These are phyloP conservation scores for Ogataea angusta DNA, from an alignment of 805 yeast species.

Conservation along the genomic window DNA sequence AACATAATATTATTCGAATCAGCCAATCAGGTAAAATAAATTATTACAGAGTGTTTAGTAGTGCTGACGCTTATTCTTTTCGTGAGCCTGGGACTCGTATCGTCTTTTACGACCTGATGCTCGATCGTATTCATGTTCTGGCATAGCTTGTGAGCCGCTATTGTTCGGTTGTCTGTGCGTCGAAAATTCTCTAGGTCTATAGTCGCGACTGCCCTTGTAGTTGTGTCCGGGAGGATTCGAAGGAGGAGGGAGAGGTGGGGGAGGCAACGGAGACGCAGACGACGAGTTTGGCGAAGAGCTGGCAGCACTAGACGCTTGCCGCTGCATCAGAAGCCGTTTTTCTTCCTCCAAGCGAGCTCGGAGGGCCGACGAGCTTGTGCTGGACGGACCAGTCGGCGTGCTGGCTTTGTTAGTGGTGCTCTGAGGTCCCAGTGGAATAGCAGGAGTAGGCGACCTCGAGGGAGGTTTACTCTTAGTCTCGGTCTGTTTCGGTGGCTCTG, in stretches of 20 bases:
- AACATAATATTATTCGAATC: not conserved
- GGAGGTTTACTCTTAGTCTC: not conserved
- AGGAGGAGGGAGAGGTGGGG: conserved; percentile 19
- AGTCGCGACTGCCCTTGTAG: conserved; percentile 10
- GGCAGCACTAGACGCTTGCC: conserved; percentile 6
- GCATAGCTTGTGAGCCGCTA: conserved; percentile 3
- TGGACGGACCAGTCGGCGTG: not conserved
- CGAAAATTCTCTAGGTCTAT: conserved; percentile 6
- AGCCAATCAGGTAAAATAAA: conserved; percentile 6
- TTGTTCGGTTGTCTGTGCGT: conserved; percentile 6
- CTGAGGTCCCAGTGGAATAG: not conserved
- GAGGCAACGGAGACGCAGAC: conserved; percentile 16
- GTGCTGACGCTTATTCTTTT: conserved; percentile 15
- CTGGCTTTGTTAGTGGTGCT: not conserved
- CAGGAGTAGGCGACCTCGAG: not conserved
- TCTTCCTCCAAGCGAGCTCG: conserved; percentile 17
- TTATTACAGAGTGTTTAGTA: conserved; percentile 8
- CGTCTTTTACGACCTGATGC: conserved; percentile 12
- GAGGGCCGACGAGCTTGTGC: conserved; percentile 4
- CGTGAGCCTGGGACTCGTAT: conserved; percentile 12
- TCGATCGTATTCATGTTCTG: conserved; percentile 5
- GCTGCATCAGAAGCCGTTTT: conserved; percentile 13
- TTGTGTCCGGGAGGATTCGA: conserved; percentile 6
- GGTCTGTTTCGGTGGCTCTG: not conserved
- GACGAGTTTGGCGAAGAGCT: not conserved